phyloP scores from a whole-genome alignment of 2,329 filamentous ascomycete genomes.

The Ophiocordyceps camponoti-floridani region DNA sequence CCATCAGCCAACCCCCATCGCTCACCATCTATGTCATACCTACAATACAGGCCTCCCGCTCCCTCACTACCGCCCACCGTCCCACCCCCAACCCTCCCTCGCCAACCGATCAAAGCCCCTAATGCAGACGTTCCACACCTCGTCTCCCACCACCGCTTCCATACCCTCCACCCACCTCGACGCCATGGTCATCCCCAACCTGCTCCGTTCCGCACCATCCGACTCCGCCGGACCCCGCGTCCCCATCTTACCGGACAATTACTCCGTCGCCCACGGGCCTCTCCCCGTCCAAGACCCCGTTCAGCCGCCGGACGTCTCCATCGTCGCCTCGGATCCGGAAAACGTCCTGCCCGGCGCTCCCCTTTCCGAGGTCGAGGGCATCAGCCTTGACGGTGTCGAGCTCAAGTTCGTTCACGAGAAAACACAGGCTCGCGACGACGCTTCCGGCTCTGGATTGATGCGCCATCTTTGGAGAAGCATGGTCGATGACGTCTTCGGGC shows the following conservation, averaged over 20 bases:
- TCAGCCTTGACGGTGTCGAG: constrained; percentile 36
- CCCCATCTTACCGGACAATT: constrained; percentile 43
- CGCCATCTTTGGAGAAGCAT: constrained; percentile 37
- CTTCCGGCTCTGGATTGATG: constrained; percentile 25
- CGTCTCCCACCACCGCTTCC: constrained; percentile 25
- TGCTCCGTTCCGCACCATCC: constrained; percentile 14
- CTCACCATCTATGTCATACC: too few species aligned
- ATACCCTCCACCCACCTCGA: constrained; percentile 25
- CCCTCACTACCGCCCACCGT: constrained; percentile 28
- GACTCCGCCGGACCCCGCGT: constrained; percentile 29
- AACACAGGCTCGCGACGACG: constrained; percentile 7
- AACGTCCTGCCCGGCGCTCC: constrained; percentile 29
- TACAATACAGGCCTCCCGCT: constrained; percentile 15
- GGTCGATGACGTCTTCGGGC: constrained; percentile 26
- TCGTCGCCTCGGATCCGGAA: constrained; percentile 39
- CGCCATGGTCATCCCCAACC: constrained; percentile 32
- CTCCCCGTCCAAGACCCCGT: constrained; percentile 24
- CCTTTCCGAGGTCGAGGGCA: constrained; percentile 39
- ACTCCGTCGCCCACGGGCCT: constrained; percentile 22
- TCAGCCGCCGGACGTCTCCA: constrained; percentile 23
- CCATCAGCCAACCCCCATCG: background rate
- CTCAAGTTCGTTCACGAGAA: constrained; percentile 30
- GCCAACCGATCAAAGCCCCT: constrained; percentile 30
- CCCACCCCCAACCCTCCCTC: constrained; percentile 26
- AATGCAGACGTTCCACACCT: constrained; percentile 42